These are phyloP conservation scores for Geotrichum bryndzae DNA, from an alignment of 1,139 yeast species.

Conservation along the genomic window DNA sequence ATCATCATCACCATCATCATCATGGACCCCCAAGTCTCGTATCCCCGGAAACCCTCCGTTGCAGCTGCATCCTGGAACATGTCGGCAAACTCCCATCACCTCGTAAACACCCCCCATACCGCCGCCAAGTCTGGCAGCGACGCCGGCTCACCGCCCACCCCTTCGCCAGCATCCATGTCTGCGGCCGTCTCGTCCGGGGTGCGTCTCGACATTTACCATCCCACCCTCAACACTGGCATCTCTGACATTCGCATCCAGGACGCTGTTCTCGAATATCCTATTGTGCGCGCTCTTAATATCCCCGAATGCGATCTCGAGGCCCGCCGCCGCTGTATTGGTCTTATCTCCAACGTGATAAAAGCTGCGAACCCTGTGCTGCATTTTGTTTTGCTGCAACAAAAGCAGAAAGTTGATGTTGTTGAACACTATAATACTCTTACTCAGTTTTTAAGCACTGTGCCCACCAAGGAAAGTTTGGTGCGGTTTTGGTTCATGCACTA, in stretches of 20 bases:
- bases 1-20: no score
- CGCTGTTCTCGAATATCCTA: constrained; percentile 30
- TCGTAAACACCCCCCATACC: background rate
- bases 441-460: constrained; percentile 10
- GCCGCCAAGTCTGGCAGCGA: constrained; percentile 2
- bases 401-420: background rate
- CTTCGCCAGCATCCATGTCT: constrained; percentile 8
- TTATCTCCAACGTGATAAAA: constrained; percentile 26
- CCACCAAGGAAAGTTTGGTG: constrained; percentile 8
- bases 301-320: constrained; percentile 35
- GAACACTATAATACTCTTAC: constrained; percentile 13
- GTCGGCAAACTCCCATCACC: constrained; percentile 4
- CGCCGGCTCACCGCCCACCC: background rate
- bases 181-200: constrained; percentile 14
- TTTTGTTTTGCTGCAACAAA: constrained; percentile 6
- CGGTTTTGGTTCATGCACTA: constrained; percentile 17
- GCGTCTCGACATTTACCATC: constrained; percentile 29
- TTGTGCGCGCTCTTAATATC: constrained; percentile 30
- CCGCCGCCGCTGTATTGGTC: constrained; percentile 28
- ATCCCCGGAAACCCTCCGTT: constrained; percentile 2
- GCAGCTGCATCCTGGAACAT: constrained; percentile 13
- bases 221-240: constrained; percentile 30
- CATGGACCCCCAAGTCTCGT: background rate
- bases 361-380: constrained; percentile 32
- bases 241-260: constrained; percentile 33